Percentiles rank a stretch among this genome's conserved stretches.
Conservation (phyloP, 2,329 filamentous ascomycete genomes). For the Cadophora gregata region DNA sequence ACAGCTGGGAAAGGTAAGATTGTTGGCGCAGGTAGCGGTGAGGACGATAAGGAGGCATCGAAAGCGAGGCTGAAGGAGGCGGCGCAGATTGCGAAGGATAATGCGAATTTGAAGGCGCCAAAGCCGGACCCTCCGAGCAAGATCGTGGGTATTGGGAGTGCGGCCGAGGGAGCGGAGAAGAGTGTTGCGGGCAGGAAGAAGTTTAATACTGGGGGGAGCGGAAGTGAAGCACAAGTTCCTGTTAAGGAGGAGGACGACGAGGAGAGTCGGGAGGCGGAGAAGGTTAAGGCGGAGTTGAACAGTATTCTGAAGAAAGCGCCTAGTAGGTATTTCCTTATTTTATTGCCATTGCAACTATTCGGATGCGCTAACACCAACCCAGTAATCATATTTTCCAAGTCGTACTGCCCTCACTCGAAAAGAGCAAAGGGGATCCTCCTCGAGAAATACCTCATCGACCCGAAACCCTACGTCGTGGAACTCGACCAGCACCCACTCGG, state of each 20-base stretch:
- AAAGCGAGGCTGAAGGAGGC: conserved; percentile 68
- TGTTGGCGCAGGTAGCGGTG: conserved; percentile 32
- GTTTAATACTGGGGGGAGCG: conserved; percentile 37
- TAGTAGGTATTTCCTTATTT: conserved; percentile 58
- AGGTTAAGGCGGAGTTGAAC: conserved; percentile 75
- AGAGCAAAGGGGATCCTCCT: conserved; percentile 86
- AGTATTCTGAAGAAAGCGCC: conserved; percentile 83
- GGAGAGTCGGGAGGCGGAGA: conserved; percentile 64
- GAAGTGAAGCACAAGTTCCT: conserved; percentile 41
- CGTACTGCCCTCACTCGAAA: conserved; percentile 86
- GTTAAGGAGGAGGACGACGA: conserved; percentile 47
- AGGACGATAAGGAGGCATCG: conserved; percentile 62
- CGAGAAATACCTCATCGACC: conserved; percentile 82
- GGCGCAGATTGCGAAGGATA: conserved; percentile 70
- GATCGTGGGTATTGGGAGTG: conserved; percentile 53
- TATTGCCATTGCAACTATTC: background rate
- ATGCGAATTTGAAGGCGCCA: conserved; percentile 69
- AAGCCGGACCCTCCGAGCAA: conserved; percentile 64
- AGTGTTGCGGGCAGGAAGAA: conserved; percentile 60
- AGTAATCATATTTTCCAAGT: conserved; percentile 97
- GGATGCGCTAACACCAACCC: background rate
- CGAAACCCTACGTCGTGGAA: conserved; percentile 86
- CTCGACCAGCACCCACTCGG: conserved; percentile 84
- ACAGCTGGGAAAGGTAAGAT: conserved; percentile 11
- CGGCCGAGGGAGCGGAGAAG: conserved; percentile 44